These are phyloP conservation scores for Orobanche coerulescens DNA, from an alignment of 257 asterid species.

Conservation along the genomic window DNA sequence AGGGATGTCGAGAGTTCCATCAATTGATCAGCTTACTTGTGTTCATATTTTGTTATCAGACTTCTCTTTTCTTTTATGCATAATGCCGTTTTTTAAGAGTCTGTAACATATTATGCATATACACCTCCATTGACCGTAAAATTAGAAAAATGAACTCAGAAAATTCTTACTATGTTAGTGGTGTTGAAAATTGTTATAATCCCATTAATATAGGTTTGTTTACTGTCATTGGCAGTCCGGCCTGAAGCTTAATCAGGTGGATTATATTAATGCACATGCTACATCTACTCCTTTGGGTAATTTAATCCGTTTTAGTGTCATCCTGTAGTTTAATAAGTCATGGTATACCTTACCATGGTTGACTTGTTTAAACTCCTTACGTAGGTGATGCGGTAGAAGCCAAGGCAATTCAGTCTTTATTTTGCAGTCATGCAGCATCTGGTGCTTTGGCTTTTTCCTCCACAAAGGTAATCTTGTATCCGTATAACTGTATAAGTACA, in stretches of 20 bases:
- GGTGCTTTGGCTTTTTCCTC: conserved; percentile 75
- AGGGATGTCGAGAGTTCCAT: not conserved
- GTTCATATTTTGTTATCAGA: not conserved
- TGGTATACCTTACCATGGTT: not conserved
- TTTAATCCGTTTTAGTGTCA: not conserved
- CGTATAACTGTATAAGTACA: not conserved
- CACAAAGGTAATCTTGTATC: conserved; percentile 49
- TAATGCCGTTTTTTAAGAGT: not conserved
- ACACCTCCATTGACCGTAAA: not conserved
- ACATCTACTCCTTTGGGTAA: conserved; percentile 96
- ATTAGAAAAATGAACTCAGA: not conserved
- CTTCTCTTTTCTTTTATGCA: not conserved
- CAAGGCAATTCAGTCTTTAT: conserved; percentile 66
- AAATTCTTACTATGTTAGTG: too few species aligned
- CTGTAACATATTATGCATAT: not conserved
- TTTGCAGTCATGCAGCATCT: conserved; percentile 58
- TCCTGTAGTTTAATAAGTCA: conserved; percentile 8
- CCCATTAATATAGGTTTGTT: not conserved
- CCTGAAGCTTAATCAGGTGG: conserved; percentile 68
- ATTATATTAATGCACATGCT: conserved; percentile 91
- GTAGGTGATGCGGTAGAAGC: conserved; percentile 91
- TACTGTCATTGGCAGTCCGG: conserved; percentile 64
- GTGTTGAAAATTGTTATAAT: not conserved
- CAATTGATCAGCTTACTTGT: not conserved
- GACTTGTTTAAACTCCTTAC: conserved; percentile 17